Evolutionary conservation across 108 stramenopile genomes (phyloP).

Genomic region (Skeletonema costatum): DNA sequence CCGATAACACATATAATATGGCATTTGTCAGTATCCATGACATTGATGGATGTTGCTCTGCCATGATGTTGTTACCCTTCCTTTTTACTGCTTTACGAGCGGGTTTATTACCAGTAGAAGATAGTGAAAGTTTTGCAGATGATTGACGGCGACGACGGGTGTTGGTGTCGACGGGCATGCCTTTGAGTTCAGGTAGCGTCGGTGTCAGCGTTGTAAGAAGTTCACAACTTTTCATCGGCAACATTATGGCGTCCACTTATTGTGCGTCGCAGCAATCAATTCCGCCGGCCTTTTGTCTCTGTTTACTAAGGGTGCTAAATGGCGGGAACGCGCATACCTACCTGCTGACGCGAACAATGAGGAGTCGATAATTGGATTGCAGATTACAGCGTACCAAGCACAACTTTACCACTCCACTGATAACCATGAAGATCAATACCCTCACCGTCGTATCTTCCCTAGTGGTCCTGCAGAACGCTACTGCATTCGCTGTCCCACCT

Average conservation of each 20-base stretch:
- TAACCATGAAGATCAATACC: not conserved
- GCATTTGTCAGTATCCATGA: constrained; percentile 26
- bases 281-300: too few relatives aligned
- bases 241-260: too few relatives aligned
- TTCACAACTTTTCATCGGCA: too few relatives aligned
- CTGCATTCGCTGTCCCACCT: not conserved
- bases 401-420: too few relatives aligned
- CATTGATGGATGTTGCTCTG: not conserved
- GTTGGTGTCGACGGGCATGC: not conserved
- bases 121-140: not conserved
- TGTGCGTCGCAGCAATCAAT: too few relatives aligned
- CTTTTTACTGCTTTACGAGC: not conserved
- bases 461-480: not conserved
- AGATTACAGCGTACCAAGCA: too few relatives aligned
- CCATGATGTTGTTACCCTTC: not conserved
- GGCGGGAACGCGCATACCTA: too few relatives aligned
- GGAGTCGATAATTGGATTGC: too few relatives aligned
- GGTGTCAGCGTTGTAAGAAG: too few relatives aligned
- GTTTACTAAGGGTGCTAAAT: too few relatives aligned
- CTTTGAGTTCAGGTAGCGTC: too few relatives aligned
- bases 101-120: not conserved
- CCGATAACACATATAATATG: constrained; percentile 62
- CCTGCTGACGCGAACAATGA: too few relatives aligned
- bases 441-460: not conserved
- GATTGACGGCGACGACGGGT: not conserved